Evolutionary conservation across 2,329 filamentous ascomycete species (phyloP).

Genomic region (Trichoderma cornu-damae): DNA sequence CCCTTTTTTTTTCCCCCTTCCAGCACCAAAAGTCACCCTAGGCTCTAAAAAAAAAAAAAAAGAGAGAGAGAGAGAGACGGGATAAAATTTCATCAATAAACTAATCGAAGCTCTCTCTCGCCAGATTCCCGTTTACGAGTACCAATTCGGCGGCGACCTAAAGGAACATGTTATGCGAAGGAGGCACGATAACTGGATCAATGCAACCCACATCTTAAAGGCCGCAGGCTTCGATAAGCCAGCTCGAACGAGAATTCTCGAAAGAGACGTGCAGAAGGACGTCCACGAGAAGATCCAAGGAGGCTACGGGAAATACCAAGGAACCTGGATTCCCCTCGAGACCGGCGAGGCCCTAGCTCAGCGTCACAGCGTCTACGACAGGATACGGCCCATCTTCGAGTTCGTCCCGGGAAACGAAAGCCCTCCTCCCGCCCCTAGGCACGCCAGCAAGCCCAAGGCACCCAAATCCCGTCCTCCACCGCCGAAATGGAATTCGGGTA

Average conservation of each 20-base stretch:
- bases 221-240: conserved; percentile 97
- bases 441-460: conserved; percentile 79
- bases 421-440: conserved; percentile 89
- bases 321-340: conserved; percentile 91
- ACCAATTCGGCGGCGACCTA: conserved; percentile 72
- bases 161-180: conserved; percentile 93
- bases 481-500: conserved; percentile 49
- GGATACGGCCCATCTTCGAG: conserved; percentile 82
- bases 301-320: conserved; percentile 98
- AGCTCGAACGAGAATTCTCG: conserved; percentile 86
- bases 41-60: too few species aligned
- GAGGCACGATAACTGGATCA: conserved; percentile 92
- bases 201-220: conserved; percentile 98
- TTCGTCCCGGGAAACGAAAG: conserved; percentile 78
- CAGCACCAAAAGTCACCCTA: too few species aligned
- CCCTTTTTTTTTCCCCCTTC: too few species aligned
- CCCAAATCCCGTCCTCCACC: conserved; percentile 49
- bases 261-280: conserved; percentile 95
- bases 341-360: conserved; percentile 76
- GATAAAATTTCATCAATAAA: background rate
- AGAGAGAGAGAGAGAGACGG: background rate
- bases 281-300: conserved; percentile 97
- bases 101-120: conserved; percentile 5
- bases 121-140: conserved; percentile 92
- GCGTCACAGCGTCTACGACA: conserved; percentile 80